Conservation (phyloP, 352 stramenopile species). For the Globisporangium mamillatum region DNA sequence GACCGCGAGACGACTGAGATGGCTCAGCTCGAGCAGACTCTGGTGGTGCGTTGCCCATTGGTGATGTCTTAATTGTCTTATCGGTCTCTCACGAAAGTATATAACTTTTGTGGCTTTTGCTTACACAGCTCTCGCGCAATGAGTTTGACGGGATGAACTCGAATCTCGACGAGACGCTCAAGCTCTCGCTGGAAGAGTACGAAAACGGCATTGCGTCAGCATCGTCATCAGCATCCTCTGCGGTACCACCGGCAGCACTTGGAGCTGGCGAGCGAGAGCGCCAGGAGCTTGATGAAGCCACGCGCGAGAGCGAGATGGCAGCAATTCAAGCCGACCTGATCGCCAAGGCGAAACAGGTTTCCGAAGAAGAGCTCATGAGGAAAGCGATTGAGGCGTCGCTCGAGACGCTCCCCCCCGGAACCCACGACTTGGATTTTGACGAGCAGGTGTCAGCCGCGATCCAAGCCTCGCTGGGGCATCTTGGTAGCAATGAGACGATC, state of each 20-base stretch:
- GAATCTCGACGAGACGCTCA: conserved; percentile 75
- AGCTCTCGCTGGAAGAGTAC: conserved; percentile 51
- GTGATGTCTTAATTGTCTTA: not conserved
- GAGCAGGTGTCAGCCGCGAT: conserved; percentile 63
- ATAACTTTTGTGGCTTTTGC: not conserved
- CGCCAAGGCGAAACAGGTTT: conserved; percentile 61
- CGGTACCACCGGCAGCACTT: not conserved
- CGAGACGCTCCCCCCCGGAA: conserved; percentile 12
- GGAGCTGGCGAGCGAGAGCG: conserved; percentile 24
- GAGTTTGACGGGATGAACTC: conserved; percentile 77
- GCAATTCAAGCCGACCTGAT: conserved; percentile 72
- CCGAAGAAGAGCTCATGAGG: conserved; percentile 74
- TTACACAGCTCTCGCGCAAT: conserved; percentile 52
- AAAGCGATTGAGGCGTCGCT: conserved; percentile 69
- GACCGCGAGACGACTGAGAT: conserved; percentile 62
- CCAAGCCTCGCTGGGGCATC: conserved; percentile 48
- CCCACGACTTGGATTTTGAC: conserved; percentile 33
- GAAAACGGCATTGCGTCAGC: conserved; percentile 19
- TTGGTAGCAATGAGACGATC: not conserved
- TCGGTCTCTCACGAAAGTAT: not conserved
- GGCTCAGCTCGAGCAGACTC: conserved; percentile 63
- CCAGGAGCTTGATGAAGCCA: conserved; percentile 47
- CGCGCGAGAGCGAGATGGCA: conserved; percentile 68
- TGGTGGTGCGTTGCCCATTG: conserved; percentile 39
- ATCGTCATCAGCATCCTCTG: not conserved